Evolutionary conservation across 1,139 yeast species (phyloP).

Genomic region (Magnusiomyces fungicola): DNA sequence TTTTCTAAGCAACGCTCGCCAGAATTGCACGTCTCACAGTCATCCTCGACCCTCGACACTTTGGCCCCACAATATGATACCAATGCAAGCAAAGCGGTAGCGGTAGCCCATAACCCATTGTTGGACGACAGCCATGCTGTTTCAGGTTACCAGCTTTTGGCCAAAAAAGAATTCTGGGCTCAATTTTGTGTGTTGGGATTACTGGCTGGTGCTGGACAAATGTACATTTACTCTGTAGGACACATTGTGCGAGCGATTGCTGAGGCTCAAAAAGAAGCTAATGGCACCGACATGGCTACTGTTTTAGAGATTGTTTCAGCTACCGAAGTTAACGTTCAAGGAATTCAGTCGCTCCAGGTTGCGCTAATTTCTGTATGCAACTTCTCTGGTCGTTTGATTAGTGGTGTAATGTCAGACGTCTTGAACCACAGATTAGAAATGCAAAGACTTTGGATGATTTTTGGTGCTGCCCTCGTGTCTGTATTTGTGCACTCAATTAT

Average conservation of each 20-base stretch:
- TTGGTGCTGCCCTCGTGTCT: slow-evolving; percentile 40
- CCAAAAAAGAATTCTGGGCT: slow-evolving; percentile 30
- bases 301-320: slow-evolving; percentile 13
- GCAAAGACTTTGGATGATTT: slow-evolving; percentile 64
- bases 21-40: not conserved
- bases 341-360: slow-evolving; percentile 63
- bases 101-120: not conserved
- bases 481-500: slow-evolving; percentile 28
- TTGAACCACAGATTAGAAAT: slow-evolving; percentile 43
- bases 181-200: slow-evolving; percentile 45
- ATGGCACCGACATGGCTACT: slow-evolving; percentile 24
- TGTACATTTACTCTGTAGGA: slow-evolving; percentile 63
- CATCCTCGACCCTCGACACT: not conserved
- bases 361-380: slow-evolving; percentile 58
- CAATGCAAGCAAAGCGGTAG: not conserved
- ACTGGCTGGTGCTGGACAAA: slow-evolving; percentile 64
- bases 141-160: slow-evolving; percentile 16
- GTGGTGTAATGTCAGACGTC: slow-evolving; percentile 58
- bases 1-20: too few relatives aligned
- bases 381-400: slow-evolving; percentile 53
- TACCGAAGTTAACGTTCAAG: slow-evolving; percentile 24
- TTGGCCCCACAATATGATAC: not conserved
- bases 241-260: slow-evolving; percentile 50
- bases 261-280: slow-evolving; percentile 25
- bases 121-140: slow-evolving; percentile 5